Evolutionary conservation across 2,329 filamentous ascomycete species (phyloP).

Genomic region (Sclerotinia sclerotiorum): DNA sequence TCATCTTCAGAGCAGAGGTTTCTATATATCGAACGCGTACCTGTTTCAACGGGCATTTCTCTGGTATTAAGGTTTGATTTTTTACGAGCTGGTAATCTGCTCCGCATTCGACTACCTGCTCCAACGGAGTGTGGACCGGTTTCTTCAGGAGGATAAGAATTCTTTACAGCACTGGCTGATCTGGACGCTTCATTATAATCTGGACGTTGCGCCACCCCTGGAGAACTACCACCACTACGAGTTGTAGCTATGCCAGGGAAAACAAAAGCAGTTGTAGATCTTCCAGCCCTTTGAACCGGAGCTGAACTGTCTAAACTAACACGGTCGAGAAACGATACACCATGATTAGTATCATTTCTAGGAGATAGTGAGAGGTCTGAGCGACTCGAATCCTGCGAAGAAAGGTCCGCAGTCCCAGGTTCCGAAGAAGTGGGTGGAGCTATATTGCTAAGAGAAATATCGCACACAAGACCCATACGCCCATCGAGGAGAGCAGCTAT

Average conservation of each 20-base stretch:
- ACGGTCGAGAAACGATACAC: slow-evolving; percentile 32
- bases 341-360: slow-evolving; percentile 6
- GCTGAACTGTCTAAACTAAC: slow-evolving; percentile 34
- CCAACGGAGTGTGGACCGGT: slow-evolving; percentile 21
- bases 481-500: slow-evolving; percentile 60
- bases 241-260: slow-evolving; percentile 34
- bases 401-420: neutral
- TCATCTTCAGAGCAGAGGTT: slow-evolving; percentile 61
- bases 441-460: slow-evolving; percentile 44
- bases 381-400: neutral
- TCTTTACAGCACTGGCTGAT: slow-evolving; percentile 21
- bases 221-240: slow-evolving; percentile 16
- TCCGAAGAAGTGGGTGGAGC: neutral
- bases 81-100: slow-evolving; percentile 23
- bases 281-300: slow-evolving; percentile 20
- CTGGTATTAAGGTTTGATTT: neutral
- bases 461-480: slow-evolving; percentile 60
- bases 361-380: slow-evolving; percentile 1
- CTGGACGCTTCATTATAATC: slow-evolving; percentile 28
- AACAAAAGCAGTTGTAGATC: slow-evolving; percentile 28
- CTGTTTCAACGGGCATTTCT: slow-evolving; percentile 40
- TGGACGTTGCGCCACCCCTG: slow-evolving; percentile 26
- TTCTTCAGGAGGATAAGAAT: slow-evolving; percentile 24
- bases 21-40: slow-evolving; percentile 42
- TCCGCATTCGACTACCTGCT: slow-evolving; percentile 18